Conservation (phyloP, 2,329 filamentous ascomycete species). For the Beauveria caledonica region DNA sequence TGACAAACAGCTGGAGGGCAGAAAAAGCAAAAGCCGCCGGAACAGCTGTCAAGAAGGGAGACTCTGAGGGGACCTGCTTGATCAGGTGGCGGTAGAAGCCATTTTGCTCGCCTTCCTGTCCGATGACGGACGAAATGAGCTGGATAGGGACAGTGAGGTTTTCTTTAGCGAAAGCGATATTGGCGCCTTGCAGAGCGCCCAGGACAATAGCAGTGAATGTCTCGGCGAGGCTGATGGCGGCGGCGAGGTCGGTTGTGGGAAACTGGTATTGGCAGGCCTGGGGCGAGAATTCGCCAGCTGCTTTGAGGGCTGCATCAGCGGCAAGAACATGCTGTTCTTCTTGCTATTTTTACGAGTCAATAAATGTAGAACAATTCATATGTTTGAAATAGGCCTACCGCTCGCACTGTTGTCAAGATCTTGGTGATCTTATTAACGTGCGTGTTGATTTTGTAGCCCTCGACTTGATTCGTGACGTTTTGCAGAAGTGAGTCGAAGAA, state of each 20-base stretch:
- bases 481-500: constrained; percentile 57
- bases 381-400: constrained; percentile 27
- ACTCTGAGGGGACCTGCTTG: constrained; percentile 48
- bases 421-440: constrained; percentile 36
- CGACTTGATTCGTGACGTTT: constrained; percentile 52
- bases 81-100: constrained; percentile 57
- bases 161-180: constrained; percentile 45
- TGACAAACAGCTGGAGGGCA: constrained; percentile 51
- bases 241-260: constrained; percentile 46
- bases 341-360: constrained; percentile 35
- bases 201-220: constrained; percentile 63
- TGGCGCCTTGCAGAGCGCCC: constrained; percentile 58
- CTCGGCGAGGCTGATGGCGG: constrained; percentile 52
- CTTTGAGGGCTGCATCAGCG: constrained; percentile 47
- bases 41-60: constrained; percentile 59
- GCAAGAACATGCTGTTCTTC: constrained; percentile 59
- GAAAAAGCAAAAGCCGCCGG: constrained; percentile 57
- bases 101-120: constrained; percentile 68
- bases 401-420: constrained; percentile 40
- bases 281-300: constrained; percentile 45
- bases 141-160: constrained; percentile 48
- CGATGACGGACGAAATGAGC: constrained; percentile 52
- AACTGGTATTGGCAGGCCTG: constrained; percentile 58
- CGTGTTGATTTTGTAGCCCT: constrained; percentile 37
- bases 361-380: not conserved